Evolutionary conservation across 2,329 filamentous ascomycete genomes (phyloP), one percentile per base, ranked within the genome.

Genomic region (Phaeoacremonium minimum): DNA sequence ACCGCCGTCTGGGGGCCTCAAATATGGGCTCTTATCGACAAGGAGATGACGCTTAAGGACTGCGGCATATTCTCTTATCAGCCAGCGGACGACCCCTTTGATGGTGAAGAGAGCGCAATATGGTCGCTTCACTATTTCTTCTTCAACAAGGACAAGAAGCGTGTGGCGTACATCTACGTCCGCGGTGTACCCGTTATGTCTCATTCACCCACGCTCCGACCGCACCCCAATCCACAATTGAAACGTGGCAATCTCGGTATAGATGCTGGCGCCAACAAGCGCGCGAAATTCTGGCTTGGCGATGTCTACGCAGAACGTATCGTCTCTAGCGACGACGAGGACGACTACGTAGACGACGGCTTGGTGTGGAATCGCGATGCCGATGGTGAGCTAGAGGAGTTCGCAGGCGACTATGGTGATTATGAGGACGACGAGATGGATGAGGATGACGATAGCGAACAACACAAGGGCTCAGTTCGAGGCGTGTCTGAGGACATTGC

Each of bases 81-180:
- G 35, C 93, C 93, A 0, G 83, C 88, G 28, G 87, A 90, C 43
- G 90, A 95, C 53, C 88, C 89, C 0, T 95, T 94, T 51, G 85
- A 90, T 50, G 89, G 89, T 45, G 90, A 95, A 43, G 89, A 96
- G 54, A 87, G 87, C 43, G 85, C 90, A 8, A 90, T 98, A 44
- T 98, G 91, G 91, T 89, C 87, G 33, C 74, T 90, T 44, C 90
- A 97, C 60, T 96, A 95, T 63, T 95, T 98, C 69, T 95, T 97
- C 61, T 97, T 96, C 75, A 96, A 95, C 70, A 91, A 91, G 53
- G 72, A 82, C 17, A 76, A 84, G 55, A 97, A 97, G 68, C 81
- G 93, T 29, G 91, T 98, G 14, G 90, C 88, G 42, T 98, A 98
- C 58, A 68, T 98, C 31, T 94, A 96, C 54, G 77, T 96, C 31